These are phyloP conservation scores for Poa annua DNA, from an alignment of 176 grass and related monocot species.

Conservation along the genomic window DNA sequence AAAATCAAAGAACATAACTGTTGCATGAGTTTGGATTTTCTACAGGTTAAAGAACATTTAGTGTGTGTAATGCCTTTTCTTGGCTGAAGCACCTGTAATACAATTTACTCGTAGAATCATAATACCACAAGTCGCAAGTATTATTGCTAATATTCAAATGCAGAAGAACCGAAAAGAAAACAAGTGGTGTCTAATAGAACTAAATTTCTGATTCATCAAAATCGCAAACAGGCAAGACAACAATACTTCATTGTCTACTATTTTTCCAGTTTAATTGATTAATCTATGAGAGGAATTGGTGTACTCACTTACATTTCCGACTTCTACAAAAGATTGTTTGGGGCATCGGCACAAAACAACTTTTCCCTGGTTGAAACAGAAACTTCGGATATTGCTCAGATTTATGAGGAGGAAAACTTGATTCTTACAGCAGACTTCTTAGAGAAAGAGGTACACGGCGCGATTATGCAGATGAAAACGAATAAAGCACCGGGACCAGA, in stretches of 20 bases:
- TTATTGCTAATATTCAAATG: background rate
- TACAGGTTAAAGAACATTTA: constrained; percentile 68
- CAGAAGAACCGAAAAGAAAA: constrained; percentile 5
- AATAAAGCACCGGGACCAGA: no score
- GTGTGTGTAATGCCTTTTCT: constrained; percentile 77
- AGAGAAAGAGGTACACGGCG: no score
- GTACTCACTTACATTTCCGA: background rate
- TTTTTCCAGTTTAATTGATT: background rate
- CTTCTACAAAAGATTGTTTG: no score
- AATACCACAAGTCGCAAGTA: background rate
- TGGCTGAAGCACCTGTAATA: background rate
- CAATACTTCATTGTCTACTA: background rate
- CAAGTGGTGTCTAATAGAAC: background rate
- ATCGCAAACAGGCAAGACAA: background rate
- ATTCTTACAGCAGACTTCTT: no score
- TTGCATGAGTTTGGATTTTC: background rate
- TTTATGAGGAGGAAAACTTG: no score
- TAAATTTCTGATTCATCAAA: background rate
- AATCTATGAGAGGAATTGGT: background rate
- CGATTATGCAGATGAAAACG: no score
- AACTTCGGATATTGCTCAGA: no score
- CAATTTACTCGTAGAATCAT: background rate
- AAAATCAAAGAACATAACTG: constrained; percentile 23
- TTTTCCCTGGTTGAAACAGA: no score
- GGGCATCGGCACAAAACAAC: no score